Evolutionary conservation across 2,329 filamentous ascomycete species (phyloP).

Genomic region (Fusarium veterinarium): DNA sequence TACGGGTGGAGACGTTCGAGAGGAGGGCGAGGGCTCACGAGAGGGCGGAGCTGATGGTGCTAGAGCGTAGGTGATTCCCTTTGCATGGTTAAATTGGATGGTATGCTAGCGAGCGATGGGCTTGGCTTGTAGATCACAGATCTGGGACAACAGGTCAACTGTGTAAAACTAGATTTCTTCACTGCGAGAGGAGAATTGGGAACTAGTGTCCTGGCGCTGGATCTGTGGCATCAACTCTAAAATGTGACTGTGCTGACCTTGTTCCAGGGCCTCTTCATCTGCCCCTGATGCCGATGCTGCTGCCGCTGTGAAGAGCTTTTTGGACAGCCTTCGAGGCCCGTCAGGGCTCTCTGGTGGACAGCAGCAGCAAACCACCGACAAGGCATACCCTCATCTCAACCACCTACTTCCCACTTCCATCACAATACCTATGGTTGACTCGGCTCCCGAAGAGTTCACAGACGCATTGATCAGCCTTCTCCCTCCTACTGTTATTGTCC

Average conservation of each 20-base stretch:
- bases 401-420: slow-evolving; percentile 84
- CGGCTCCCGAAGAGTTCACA: slow-evolving; percentile 71
- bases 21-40: slow-evolving; percentile 88
- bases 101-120: slow-evolving; percentile 38
- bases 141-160: slow-evolving; percentile 43
- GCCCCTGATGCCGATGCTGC: slow-evolving; percentile 79
- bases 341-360: slow-evolving; percentile 54
- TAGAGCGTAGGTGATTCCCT: slow-evolving; percentile 90
- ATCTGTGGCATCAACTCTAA: slow-evolving; percentile 34
- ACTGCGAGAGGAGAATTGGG: slow-evolving; percentile 44
- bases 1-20: slow-evolving; percentile 89
- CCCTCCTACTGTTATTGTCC: slow-evolving; percentile 80
- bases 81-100: slow-evolving; percentile 45
- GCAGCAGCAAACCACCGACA: slow-evolving; percentile 54
- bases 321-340: slow-evolving; percentile 79
- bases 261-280: slow-evolving; percentile 68
- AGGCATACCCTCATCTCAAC: slow-evolving; percentile 83
- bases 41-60: slow-evolving; percentile 96
- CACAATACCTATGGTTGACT: slow-evolving; percentile 81
- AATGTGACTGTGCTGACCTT: slow-evolving; percentile 57
- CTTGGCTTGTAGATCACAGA: slow-evolving; percentile 36
- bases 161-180: slow-evolving; percentile 51
- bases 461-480: slow-evolving; percentile 82
- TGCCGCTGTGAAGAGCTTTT: slow-evolving; percentile 85
- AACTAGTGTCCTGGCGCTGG: slow-evolving; percentile 43